Evolutionary conservation across 768 basidiomycete species (phyloP).

Genomic region (Mycena indigotica): DNA sequence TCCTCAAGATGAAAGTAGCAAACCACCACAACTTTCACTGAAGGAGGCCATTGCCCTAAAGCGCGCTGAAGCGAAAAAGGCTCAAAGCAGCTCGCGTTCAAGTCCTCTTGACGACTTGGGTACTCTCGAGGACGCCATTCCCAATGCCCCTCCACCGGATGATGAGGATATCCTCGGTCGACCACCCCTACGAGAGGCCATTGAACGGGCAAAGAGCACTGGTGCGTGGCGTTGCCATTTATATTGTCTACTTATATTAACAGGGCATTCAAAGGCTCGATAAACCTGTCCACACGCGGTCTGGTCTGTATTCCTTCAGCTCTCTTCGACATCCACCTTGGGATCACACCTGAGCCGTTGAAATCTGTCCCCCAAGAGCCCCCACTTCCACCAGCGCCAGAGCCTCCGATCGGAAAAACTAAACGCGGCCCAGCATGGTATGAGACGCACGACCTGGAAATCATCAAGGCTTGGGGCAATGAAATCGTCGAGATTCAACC

Average conservation of each 20-base stretch:
- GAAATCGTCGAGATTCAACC: constrained; percentile 78
- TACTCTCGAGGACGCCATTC: constrained; percentile 52
- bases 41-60: constrained; percentile 80
- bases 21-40: constrained; percentile 50
- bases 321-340: constrained; percentile 79
- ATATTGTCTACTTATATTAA: constrained; percentile 45
- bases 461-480: constrained; percentile 80
- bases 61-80: constrained; percentile 77
- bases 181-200: constrained; percentile 69
- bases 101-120: constrained; percentile 40
- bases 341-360: constrained; percentile 69
- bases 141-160: constrained; percentile 36
- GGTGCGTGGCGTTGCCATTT: constrained; percentile 49
- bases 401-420: constrained; percentile 39
- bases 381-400: constrained; percentile 42
- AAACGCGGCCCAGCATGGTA: constrained; percentile 68
- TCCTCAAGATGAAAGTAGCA: constrained; percentile 19
- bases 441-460: constrained; percentile 75
- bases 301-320: constrained; percentile 75
- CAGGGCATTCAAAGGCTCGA: constrained; percentile 57
- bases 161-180: constrained; percentile 64
- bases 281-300: constrained; percentile 76
- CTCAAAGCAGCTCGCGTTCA: constrained; percentile 29
- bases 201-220: constrained; percentile 76
- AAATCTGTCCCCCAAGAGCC: constrained; percentile 67